phyloP scores from a whole-genome alignment of 163 green algal genomes.

The Scenedesmus sp. region DNA sequence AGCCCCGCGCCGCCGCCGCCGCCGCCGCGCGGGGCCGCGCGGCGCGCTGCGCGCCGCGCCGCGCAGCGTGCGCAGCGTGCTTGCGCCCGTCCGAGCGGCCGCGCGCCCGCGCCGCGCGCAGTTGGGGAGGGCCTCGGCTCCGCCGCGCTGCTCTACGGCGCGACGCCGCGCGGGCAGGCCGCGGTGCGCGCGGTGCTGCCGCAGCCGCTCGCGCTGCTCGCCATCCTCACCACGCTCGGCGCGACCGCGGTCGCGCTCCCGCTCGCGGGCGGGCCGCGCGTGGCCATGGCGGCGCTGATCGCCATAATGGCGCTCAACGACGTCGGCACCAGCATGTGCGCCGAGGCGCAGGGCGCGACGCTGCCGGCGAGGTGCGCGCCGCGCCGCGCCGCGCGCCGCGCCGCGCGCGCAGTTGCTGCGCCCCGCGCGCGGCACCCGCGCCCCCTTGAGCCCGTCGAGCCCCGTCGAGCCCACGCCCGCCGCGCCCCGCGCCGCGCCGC shows the following conservation, averaged over 20 bases:
- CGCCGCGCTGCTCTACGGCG: neutral
- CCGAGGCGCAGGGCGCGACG: slow-evolving; percentile 7
- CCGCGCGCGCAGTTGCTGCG: too few species aligned
- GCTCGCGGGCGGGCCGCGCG: neutral
- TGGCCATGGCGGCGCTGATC: neutral
- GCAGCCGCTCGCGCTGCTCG: neutral
- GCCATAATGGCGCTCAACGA: slow-evolving; percentile 19
- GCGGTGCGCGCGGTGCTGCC: slow-evolving; percentile 2
- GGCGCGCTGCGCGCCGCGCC: too few species aligned
- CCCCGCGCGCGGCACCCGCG: too few species aligned
- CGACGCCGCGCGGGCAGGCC: neutral
- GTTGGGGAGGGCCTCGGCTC: slow-evolving; percentile 11
- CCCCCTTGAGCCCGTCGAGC: too few species aligned
- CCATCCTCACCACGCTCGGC: neutral
- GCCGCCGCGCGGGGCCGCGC: too few species aligned
- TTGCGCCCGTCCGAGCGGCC: too few species aligned
- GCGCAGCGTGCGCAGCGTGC: too few species aligned
- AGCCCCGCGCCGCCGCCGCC: neutral
- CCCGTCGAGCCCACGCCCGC: too few species aligned
- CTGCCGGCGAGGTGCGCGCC: slow-evolving; percentile 11
- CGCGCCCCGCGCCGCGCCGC: too few species aligned
- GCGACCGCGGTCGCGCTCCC: neutral
- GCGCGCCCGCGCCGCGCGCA: neutral
- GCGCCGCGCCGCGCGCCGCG: too few species aligned
- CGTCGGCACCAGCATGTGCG: slow-evolving; percentile 18